phyloP scores from a whole-genome alignment of 2,329 filamentous ascomycete species.

The Aspergillus caelatus region DNA sequence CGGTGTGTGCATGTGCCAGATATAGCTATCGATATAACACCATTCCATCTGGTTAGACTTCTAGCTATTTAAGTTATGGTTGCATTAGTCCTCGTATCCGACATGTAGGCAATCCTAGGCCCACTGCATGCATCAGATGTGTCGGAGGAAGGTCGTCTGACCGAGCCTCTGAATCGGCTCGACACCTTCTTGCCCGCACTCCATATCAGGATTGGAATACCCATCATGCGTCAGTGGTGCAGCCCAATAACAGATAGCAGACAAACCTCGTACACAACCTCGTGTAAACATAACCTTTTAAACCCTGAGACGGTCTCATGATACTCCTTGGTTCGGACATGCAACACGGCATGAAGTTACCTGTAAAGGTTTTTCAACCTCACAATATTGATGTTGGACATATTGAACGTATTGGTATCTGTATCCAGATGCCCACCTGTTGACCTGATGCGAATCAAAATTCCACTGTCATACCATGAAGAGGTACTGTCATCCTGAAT shows the following conservation, averaged over 20 bases:
- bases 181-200: neutral
- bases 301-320: neutral
- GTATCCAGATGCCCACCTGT: neutral
- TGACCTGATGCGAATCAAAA: neutral
- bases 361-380: too few relatives aligned
- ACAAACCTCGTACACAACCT: neutral
- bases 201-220: too few relatives aligned
- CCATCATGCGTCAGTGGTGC: too few relatives aligned
- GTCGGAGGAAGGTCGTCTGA: neutral
- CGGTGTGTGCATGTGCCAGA: neutral
- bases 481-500: neutral
- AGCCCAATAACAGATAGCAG: fast-evolving
- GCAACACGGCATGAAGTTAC: too few relatives aligned
- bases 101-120: too few relatives aligned
- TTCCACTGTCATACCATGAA: neutral
- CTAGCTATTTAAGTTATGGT: neutral
- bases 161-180: neutral
- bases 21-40: neutral
- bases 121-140: neutral
- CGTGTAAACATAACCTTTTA: neutral
- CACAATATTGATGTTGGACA: too few relatives aligned
- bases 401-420: neutral
- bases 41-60: neutral
- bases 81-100: neutral
- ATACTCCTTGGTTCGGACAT: too few relatives aligned